Conservation (phyloP, 179 eudicot genomes). For the Silene vulgaris region DNA sequence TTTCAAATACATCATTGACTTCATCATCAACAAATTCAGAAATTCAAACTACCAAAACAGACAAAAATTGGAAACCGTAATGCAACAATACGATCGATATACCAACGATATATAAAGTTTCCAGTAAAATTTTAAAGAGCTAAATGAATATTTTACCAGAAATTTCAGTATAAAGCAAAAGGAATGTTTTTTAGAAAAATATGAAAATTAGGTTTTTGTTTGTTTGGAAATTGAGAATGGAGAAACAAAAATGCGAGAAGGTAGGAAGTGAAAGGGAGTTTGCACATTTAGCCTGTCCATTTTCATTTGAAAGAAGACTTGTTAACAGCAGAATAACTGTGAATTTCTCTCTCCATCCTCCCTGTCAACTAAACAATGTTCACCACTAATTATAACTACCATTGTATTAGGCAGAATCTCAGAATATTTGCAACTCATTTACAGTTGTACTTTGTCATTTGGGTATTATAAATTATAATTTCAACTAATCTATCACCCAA, state of each 20-base stretch:
- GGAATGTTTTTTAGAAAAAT: not conserved
- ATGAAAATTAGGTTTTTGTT: not conserved
- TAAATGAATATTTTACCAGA: not conserved
- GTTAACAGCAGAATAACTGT: constrained; percentile 20
- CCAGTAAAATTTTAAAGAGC: no score
- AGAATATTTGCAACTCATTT: not conserved
- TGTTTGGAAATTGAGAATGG: not conserved
- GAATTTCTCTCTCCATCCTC: constrained; percentile 10
- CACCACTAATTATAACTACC: constrained; percentile 18
- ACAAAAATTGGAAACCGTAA: not conserved
- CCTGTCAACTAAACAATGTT: constrained; percentile 2
- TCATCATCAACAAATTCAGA: not conserved
- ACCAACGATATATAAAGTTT: no score
- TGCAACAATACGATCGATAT: not conserved
- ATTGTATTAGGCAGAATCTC: not conserved
- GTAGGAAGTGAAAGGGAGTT: constrained; percentile 7
- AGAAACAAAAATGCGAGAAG: constrained; percentile 7
- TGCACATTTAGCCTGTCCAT: constrained; percentile 1
- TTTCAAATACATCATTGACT: constrained; percentile 1
- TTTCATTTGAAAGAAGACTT: constrained; percentile 9
- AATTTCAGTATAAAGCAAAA: not conserved
- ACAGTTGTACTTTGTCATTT: constrained; percentile 13
- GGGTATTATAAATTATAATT: not conserved
- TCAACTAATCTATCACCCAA: no score
- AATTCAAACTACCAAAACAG: not conserved